Percentiles rank a stretch among this genome's conserved stretches.
Evolutionary conservation across 352 stramenopile genomes (phyloP).

Genomic region (Pythium rhizo-oryzae): DNA sequence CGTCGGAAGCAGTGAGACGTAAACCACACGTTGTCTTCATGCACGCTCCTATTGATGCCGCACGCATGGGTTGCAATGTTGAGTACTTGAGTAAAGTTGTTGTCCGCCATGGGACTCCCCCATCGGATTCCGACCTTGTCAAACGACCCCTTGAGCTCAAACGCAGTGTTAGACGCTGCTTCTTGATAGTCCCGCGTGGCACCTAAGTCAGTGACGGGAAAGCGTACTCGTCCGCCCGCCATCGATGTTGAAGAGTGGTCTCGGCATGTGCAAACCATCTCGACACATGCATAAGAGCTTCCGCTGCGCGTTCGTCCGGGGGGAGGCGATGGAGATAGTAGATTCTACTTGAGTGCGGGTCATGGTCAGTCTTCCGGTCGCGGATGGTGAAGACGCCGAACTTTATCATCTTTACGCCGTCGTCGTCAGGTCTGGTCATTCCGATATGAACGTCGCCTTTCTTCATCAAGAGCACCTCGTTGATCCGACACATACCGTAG

Average conservation of each 20-base stretch:
- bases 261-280: background rate
- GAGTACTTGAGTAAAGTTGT: conserved; percentile 16
- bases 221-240: background rate
- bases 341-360: background rate
- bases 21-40: background rate
- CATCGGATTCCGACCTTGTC: conserved; percentile 3
- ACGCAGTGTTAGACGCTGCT: background rate
- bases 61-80: background rate
- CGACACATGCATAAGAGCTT: background rate
- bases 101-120: conserved; percentile 1
- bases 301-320: background rate
- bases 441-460: conserved; percentile 15
- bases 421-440: background rate
- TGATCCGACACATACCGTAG: conserved; percentile 32
- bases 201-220: background rate
- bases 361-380: conserved; percentile 10
- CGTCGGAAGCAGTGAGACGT: conserved; percentile 12
- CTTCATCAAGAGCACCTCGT: conserved; percentile 25
- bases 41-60: background rate
- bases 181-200: background rate
- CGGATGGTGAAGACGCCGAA: conserved; percentile 20
- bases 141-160: background rate
- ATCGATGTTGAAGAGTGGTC: background rate
- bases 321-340: background rate
- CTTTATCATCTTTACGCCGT: background rate